phyloP scores from a whole-genome alignment of 148 eudicot genomes.

The Euryodendron excelsum region DNA sequence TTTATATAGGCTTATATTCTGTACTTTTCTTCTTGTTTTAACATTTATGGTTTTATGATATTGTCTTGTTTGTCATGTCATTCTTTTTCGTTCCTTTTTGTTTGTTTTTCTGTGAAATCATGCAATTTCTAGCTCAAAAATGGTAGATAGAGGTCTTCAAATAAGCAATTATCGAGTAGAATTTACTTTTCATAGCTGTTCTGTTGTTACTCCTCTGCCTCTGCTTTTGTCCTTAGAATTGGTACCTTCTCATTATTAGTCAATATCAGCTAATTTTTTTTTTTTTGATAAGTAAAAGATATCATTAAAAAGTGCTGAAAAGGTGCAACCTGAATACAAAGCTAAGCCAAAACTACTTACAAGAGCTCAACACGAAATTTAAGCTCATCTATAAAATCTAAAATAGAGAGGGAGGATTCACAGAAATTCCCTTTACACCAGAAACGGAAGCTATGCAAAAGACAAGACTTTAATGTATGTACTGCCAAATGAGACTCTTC shows the following conservation, averaged over 20 bases:
- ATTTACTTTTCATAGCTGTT: background rate
- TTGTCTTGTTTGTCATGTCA: background rate
- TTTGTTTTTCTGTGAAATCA: background rate
- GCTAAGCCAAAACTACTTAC: too few species aligned
- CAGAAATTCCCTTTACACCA: too few species aligned
- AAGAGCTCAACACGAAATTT: too few species aligned
- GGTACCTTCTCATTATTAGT: background rate
- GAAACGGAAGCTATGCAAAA: too few species aligned
- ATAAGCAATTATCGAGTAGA: background rate
- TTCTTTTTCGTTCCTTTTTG: background rate
- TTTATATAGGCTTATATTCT: background rate
- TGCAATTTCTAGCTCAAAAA: background rate
- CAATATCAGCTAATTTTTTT: background rate
- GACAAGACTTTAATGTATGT: too few species aligned
- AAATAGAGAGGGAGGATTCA: too few species aligned
- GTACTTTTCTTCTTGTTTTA: background rate
- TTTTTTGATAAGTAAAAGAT: too few species aligned
- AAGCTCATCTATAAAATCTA: too few species aligned
- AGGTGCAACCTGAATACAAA: too few species aligned
- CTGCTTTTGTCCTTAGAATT: constrained; percentile 4
- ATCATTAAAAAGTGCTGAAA: too few species aligned
- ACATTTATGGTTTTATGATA: background rate
- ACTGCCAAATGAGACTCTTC: too few species aligned
- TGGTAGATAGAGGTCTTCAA: constrained; percentile 3
- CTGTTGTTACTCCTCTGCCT: background rate